Conservation (phyloP, 257 asterid species). For the Verbena officinalis region DNA sequence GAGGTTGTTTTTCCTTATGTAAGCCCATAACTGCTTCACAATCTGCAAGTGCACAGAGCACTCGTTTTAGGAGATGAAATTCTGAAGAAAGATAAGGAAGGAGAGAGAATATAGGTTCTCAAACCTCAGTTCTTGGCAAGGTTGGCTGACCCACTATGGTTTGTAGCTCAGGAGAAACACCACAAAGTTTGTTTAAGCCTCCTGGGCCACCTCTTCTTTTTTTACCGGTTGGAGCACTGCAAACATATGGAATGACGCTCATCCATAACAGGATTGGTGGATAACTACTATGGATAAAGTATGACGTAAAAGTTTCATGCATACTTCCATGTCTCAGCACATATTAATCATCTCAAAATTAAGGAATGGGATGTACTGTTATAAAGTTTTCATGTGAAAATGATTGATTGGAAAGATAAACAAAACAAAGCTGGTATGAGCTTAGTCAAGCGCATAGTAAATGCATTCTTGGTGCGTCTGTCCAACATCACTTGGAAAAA, state of each 20-base stretch:
- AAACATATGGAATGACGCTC: conserved; percentile 15
- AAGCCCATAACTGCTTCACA: conserved; percentile 80
- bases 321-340: not conserved
- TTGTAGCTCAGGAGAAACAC: conserved; percentile 94
- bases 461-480: not conserved
- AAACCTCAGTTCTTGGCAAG: conserved; percentile 95
- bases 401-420: not conserved
- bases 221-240: conserved; percentile 65
- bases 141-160: conserved; percentile 88
- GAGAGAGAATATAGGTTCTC: conserved; percentile 2
- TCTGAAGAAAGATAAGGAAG: conserved; percentile 9
- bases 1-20: conserved; percentile 74
- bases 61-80: conserved; percentile 15
- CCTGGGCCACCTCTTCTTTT: conserved; percentile 97
- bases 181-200: conserved; percentile 89
- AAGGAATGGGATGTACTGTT: not conserved
- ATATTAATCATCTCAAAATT: no score
- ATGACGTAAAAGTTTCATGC: not conserved
- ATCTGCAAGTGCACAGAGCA: conserved; percentile 58
- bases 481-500: not conserved
- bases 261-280: not conserved
- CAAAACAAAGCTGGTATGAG: not conserved
- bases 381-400: no score
- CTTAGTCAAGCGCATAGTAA: not conserved
- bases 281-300: not conserved